Evolutionary conservation across 305 asterid species (phyloP).

Genomic region (Rubia peregrina): DNA sequence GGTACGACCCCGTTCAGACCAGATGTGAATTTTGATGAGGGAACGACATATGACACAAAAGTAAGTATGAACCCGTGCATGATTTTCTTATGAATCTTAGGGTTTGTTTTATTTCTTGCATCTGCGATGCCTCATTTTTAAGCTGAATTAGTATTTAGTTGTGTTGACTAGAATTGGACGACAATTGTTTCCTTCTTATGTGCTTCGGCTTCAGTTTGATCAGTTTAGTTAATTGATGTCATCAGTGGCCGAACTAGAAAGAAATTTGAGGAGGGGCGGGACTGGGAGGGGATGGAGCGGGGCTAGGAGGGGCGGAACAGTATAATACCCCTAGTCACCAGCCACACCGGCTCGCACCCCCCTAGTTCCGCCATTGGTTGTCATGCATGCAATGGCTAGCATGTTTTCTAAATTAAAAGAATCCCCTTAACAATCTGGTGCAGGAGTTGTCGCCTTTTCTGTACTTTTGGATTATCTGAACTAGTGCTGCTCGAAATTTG

Average conservation of each 20-base stretch:
- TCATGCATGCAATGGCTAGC: neutral
- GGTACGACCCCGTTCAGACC: slow-evolving; percentile 36
- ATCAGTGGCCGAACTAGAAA: no score
- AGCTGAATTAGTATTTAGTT: neutral
- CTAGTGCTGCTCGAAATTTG: neutral
- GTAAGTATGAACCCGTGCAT: slow-evolving; percentile 34
- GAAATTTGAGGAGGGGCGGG: no score
- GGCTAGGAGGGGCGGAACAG: no score
- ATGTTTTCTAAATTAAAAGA: no score
- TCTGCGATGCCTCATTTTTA: neutral
- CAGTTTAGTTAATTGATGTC: neutral
- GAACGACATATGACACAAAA: slow-evolving; percentile 46
- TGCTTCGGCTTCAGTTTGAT: neutral
- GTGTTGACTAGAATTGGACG: neutral
- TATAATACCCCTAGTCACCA: no score
- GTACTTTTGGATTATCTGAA: neutral
- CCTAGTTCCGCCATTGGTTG: no score
- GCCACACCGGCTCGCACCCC: no score
- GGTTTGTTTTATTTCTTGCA: neutral
- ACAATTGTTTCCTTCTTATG: neutral
- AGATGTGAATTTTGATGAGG: slow-evolving; percentile 45
- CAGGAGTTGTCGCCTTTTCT: slow-evolving; percentile 4
- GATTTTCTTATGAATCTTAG: slow-evolving; percentile 10
- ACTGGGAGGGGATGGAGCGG: no score
- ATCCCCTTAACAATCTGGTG: neutral